These are phyloP conservation scores for Dichomitus squalens DNA, from an alignment of 1,284 basidiomycete genomes.

Conservation along the genomic window DNA sequence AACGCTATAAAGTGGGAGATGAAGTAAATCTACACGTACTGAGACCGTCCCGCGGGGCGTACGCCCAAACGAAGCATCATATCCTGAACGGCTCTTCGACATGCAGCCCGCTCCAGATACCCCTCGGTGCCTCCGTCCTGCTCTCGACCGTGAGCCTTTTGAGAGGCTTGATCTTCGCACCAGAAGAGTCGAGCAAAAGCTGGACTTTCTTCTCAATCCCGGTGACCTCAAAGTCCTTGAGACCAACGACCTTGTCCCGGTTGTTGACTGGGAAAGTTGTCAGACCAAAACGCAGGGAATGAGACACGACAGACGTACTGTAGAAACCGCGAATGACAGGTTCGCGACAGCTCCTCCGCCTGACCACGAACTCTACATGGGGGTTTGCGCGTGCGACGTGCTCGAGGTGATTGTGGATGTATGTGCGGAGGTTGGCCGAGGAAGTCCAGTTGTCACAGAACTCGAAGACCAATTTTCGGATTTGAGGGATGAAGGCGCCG, in stretches of 20 bases:
- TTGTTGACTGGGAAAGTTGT: conserved; percentile 57
- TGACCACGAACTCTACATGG: conserved; percentile 81
- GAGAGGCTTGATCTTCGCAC: conserved; percentile 78
- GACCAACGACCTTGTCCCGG: conserved; percentile 78
- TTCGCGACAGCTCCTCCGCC: conserved; percentile 70
- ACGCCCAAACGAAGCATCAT: conserved; percentile 22
- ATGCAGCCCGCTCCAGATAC: conserved; percentile 86
- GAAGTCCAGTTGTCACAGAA: conserved; percentile 83
- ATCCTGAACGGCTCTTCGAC: conserved; percentile 56
- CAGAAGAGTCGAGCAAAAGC: conserved; percentile 83
- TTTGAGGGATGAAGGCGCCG: conserved; percentile 66
- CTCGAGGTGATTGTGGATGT: conserved; percentile 64
- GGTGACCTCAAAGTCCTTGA: conserved; percentile 71
- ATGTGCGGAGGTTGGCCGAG: conserved; percentile 69
- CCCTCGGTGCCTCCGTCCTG: conserved; percentile 76
- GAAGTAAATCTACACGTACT: conserved; percentile 25
- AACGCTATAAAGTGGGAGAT: conserved; percentile 14
- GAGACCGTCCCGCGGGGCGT: background rate
- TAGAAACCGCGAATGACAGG: conserved; percentile 81
- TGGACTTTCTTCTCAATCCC: conserved; percentile 75
- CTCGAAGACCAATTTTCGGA: conserved; percentile 84
- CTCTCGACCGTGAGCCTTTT: conserved; percentile 75
- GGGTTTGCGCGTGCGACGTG: conserved; percentile 68
- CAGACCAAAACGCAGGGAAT: conserved; percentile 13
- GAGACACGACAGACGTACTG: conserved; percentile 42